A percentile compares a stretch with the other conserved stretches of the same genome.
phyloP scores from a whole-genome alignment of 202 grass and related monocot species.

The Dendrocalamus latiflorus region DNA sequence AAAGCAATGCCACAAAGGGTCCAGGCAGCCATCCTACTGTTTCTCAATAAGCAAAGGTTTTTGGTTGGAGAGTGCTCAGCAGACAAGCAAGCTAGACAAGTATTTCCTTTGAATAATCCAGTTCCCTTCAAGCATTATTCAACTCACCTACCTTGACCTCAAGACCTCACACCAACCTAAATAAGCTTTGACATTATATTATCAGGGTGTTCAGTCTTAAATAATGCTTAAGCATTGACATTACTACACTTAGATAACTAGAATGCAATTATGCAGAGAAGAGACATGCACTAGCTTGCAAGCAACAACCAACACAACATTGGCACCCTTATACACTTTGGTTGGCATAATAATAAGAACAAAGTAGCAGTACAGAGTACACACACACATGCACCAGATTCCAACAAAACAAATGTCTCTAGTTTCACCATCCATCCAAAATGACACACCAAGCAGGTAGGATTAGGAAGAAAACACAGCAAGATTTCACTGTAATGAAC shows the following conservation, averaged over 20 bases:
- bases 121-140: background rate
- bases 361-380: background rate
- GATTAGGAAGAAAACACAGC: background rate
- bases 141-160: conserved; percentile 8
- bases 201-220: background rate
- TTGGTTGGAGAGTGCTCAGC: background rate
- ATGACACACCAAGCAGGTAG: conserved; percentile 2
- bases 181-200: conserved; percentile 3
- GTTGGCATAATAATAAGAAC: background rate
- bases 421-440: conserved; percentile 29
- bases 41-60: conserved; percentile 14
- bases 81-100: background rate
- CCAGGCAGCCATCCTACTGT: background rate
- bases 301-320: background rate
- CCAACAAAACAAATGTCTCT: conserved; percentile 5
- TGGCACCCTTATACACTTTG: conserved; percentile 27
- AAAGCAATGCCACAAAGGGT: conserved; percentile 21
- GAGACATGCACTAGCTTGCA: background rate
- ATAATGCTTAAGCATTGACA: background rate
- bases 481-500: background rate
- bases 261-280: background rate
- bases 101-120: background rate
- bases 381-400: background rate
- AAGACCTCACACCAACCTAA: conserved; percentile 11
- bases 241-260: background rate